These are phyloP conservation scores for Cylindricascospora bacillispora DNA, from an alignment of 1,139 yeast genomes.

Conservation along the genomic window DNA sequence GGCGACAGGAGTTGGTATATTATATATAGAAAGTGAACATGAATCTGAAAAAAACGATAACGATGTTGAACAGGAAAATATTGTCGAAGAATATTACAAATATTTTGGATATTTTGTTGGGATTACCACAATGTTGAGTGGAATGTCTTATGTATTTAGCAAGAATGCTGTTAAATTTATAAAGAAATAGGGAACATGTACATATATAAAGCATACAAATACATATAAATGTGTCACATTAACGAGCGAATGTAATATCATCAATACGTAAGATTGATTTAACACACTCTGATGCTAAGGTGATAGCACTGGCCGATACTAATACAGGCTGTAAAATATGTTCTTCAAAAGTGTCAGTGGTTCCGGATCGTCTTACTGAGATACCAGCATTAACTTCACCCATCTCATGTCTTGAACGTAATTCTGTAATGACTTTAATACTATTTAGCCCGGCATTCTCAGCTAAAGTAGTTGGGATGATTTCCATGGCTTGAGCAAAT, in stretches of 20 bases:
- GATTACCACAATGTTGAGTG: constrained; percentile 65
- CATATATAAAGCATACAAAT: constrained; percentile 1
- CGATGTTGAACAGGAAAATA: constrained; percentile 9
- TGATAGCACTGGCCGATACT: constrained; percentile 86
- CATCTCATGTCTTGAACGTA: constrained; percentile 80
- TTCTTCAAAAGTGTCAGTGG: constrained; percentile 83
- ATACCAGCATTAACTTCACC: constrained; percentile 95
- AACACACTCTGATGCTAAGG: constrained; percentile 91
- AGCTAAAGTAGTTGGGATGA: constrained; percentile 92
- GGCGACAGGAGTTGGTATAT: constrained; percentile 56
- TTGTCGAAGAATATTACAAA: constrained; percentile 12
- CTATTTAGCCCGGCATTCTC: constrained; percentile 97
- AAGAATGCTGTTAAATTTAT: constrained; percentile 51
- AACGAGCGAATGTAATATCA: constrained; percentile 79
- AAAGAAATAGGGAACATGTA: constrained; percentile 8
- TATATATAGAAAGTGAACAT: constrained; percentile 3
- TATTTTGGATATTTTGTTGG: constrained; percentile 54
- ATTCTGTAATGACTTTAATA: constrained; percentile 86
- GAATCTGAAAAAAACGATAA: constrained; percentile 5
- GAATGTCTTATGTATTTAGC: constrained; percentile 60
- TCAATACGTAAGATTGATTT: constrained; percentile 92
- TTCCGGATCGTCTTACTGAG: constrained; percentile 86
- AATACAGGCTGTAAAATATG: constrained; percentile 93
- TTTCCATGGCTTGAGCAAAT: constrained; percentile 90
- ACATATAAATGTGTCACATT: constrained; percentile 7